A percentile compares a stretch with the other conserved stretches of the same genome.
Evolutionary conservation across 768 basidiomycete species (phyloP).

Genomic region (Pisolithus tinctorius): DNA sequence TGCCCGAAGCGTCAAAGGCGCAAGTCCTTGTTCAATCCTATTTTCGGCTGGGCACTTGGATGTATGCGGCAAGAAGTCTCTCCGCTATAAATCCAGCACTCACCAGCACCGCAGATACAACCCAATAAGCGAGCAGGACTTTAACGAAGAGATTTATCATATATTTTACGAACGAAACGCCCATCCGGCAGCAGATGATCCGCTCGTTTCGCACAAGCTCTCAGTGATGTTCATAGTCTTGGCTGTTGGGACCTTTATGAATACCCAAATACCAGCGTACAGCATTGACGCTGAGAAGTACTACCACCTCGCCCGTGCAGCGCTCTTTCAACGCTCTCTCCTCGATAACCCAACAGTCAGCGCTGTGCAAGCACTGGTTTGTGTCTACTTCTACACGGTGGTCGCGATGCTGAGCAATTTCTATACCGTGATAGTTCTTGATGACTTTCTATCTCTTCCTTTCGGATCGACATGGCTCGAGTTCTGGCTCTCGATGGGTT

Average conservation of each 20-base stretch:
- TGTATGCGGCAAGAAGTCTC: conserved; percentile 36
- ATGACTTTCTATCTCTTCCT: conserved; percentile 70
- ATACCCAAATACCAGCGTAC: conserved; percentile 48
- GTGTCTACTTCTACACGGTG: conserved; percentile 17
- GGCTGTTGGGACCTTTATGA: conserved; percentile 59
- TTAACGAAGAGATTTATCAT: conserved; percentile 53
- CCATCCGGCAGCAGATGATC: conserved; percentile 42
- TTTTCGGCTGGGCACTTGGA: conserved; percentile 63
- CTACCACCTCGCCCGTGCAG: conserved; percentile 58
- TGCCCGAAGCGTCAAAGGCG: conserved; percentile 56
- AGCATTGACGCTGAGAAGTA: conserved; percentile 66
- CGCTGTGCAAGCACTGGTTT: conserved; percentile 60
- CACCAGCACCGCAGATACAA: conserved; percentile 46
- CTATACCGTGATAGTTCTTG: conserved; percentile 39
- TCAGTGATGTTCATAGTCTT: conserved; percentile 61
- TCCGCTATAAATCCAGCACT: conserved; percentile 1
- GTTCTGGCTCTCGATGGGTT: conserved; percentile 58
- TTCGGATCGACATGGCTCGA: conserved; percentile 60
- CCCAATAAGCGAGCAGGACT: conserved; percentile 53
- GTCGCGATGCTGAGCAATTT: conserved; percentile 25
- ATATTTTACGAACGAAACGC: conserved; percentile 48
- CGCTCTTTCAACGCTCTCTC: conserved; percentile 56
- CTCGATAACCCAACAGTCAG: conserved; percentile 64
- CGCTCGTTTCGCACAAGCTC: conserved; percentile 51
- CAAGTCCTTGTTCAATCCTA: conserved; percentile 55